Conservation (phyloP, 2,329 filamentous ascomycete genomes). For the Didymella exigua region DNA sequence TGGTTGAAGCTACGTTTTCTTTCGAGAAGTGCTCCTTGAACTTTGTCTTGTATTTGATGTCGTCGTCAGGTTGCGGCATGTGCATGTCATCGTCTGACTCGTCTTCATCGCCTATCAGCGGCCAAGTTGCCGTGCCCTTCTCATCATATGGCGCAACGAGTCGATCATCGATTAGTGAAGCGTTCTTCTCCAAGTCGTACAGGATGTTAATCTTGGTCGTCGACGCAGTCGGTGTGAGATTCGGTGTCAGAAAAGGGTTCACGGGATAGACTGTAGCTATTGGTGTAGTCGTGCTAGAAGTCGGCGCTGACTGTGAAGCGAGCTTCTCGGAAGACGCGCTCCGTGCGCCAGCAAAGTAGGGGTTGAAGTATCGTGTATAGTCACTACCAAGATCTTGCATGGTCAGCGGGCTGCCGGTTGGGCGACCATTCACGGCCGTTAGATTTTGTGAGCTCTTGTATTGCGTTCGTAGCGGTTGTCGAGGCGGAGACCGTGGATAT, state of each 20-base stretch:
- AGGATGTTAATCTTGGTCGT: slow-evolving; percentile 32
- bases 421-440: slow-evolving; percentile 10
- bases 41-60: slow-evolving; percentile 51
- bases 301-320: slow-evolving; percentile 2
- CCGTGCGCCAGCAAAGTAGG: slow-evolving; percentile 36
- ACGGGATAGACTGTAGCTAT: slow-evolving; percentile 13
- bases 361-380: slow-evolving; percentile 47
- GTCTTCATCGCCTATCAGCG: slow-evolving; percentile 56
- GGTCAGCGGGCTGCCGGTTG: slow-evolving; percentile 29
- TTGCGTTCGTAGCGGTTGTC: slow-evolving; percentile 20
- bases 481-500: slow-evolving; percentile 19
- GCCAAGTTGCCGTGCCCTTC: slow-evolving; percentile 50
- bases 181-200: slow-evolving; percentile 36
- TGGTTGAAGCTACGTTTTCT: slow-evolving; percentile 51
- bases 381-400: slow-evolving; percentile 42
- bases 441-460: slow-evolving; percentile 29
- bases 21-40: slow-evolving; percentile 54
- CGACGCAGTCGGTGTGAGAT: slow-evolving; percentile 37
- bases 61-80: slow-evolving; percentile 58
- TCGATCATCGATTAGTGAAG: slow-evolving; percentile 55
- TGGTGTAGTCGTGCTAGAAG: slow-evolving; percentile 24
- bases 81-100: slow-evolving; percentile 62
- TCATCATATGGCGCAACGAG: slow-evolving; percentile 53
- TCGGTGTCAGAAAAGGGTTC: slow-evolving; percentile 41
- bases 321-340: slow-evolving; percentile 28